Conservation (phyloP, 2,329 filamentous ascomycete genomes). For the Fusarium xyrophilum region DNA sequence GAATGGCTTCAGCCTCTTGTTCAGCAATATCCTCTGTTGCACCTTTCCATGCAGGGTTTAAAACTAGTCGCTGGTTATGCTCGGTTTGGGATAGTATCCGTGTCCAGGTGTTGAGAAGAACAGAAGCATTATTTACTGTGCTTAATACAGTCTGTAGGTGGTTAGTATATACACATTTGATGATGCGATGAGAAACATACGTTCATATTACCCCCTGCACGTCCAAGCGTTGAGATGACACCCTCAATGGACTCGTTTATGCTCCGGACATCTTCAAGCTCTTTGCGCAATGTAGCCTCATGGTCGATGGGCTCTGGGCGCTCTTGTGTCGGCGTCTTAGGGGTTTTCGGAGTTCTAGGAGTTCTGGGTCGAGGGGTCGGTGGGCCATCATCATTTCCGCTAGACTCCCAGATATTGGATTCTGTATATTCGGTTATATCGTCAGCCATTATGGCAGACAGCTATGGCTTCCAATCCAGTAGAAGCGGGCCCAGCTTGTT, state of each 20-base stretch:
- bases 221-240: conserved; percentile 73
- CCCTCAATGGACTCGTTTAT: conserved; percentile 89
- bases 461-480: not conserved
- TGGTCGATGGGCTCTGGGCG: conserved; percentile 63
- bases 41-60: conserved; percentile 89
- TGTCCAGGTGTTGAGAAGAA: conserved; percentile 92
- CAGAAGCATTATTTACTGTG: conserved; percentile 87
- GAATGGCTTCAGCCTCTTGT: conserved; percentile 78
- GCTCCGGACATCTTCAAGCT: conserved; percentile 81
- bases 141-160: conserved; percentile 72
- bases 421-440: conserved; percentile 54
- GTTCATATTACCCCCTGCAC: conserved; percentile 78
- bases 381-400: conserved; percentile 45
- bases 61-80: conserved; percentile 90
- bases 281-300: conserved; percentile 76
- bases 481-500: not conserved
- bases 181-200: conserved; percentile 50
- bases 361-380: conserved; percentile 44
- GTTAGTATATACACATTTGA: conserved; percentile 24
- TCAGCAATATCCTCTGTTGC: conserved; percentile 86
- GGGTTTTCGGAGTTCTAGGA: conserved; percentile 57
- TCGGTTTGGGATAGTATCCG: conserved; percentile 96
- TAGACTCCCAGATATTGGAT: conserved; percentile 58
- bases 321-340: conserved; percentile 54
- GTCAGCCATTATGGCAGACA: conserved; percentile 51